Base-by-base conservation (phyloP, 495 filamentous ascomycete species). In the Hypoxylon lienhwacheense region DNA sequence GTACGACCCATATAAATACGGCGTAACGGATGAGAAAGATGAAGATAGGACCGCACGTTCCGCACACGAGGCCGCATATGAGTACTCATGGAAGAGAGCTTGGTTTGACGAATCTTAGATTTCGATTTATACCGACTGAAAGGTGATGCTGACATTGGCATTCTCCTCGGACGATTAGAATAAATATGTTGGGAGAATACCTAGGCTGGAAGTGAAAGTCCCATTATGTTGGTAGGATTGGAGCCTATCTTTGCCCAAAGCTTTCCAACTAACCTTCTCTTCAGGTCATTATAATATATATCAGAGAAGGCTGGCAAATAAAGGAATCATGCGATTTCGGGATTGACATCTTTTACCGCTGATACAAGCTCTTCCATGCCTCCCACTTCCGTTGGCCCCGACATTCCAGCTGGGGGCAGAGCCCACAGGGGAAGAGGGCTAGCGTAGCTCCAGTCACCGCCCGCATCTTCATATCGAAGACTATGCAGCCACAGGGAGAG, bases 401-500 rank as follows among this genome's bases (percentile, higher is more conserved):
- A 76, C 53, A 73, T 57, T 0, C 82, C 84, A 14, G 72, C 64
- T 1, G 91, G 90, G 1, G 91, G 90, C 42, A 91, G 66, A 22
- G 89, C 93, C 93, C 93, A 98, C 6, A 71, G 72, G 4, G 93
- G 95, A 67, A 96, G 75, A 16, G 81, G 78, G 53, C 91, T 96
- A 65, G 85, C 81, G 70, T 97, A 97, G 31, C 81, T 81, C 93
- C 93, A 98, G 11, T 77, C 72, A 5, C 90, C 92, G 6, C 83
- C 80, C 12, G 77, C 77, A 69, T 90, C 89, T 39, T 90, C 86
- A 65, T 98, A 98, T 21, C 87, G 81, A 46, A 86, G 83, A 25
- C 92, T 92, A 73, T 98, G 93, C 36, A 98, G 73, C 79, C 90
- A 98, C 45, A 98, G 86, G 2, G 88, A 89, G 15, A 98, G 76